A percentile compares a stretch with the other conserved stretches of the same genome.
phyloP scores from a whole-genome alignment of 1,284 basidiomycete species.

The Meira miltonrushii region DNA sequence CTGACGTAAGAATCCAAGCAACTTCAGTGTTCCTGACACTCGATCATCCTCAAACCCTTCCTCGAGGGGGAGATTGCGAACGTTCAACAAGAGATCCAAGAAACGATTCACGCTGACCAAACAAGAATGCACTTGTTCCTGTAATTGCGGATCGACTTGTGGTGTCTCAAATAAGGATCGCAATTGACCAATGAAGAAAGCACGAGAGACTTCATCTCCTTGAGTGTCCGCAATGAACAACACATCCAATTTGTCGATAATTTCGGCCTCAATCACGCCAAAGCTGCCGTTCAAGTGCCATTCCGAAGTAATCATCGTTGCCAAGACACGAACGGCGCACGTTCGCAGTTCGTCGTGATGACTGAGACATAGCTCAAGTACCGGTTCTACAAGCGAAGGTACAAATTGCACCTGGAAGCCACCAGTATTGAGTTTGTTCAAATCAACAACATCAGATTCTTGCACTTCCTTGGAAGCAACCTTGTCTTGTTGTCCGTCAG shows the following conservation, averaged over 20 bases:
- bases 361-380: constrained; percentile 86
- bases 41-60: constrained; percentile 66
- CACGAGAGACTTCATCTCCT: constrained; percentile 79
- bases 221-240: constrained; percentile 83
- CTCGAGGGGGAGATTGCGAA: constrained; percentile 66
- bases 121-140: constrained; percentile 72
- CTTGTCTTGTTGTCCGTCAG: constrained; percentile 13
- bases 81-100: constrained; percentile 82
- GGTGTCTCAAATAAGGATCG: constrained; percentile 78
- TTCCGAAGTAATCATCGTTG: constrained; percentile 92
- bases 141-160: constrained; percentile 71
- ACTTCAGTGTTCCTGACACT: constrained; percentile 78
- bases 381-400: constrained; percentile 78
- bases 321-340: constrained; percentile 79
- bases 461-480: constrained; percentile 6
- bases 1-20: constrained; percentile 46
- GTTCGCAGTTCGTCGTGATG: constrained; percentile 87
- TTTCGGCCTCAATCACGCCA: constrained; percentile 69
- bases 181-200: constrained; percentile 90
- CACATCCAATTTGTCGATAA: constrained; percentile 90
- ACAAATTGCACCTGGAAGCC: constrained; percentile 52
- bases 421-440: constrained; percentile 39
- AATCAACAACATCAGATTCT: constrained; percentile 14
- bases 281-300: constrained; percentile 48
- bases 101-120: constrained; percentile 86